Conservation (phyloP, 805 yeast genomes). For the Saccharomycodes ludwigii region DNA sequence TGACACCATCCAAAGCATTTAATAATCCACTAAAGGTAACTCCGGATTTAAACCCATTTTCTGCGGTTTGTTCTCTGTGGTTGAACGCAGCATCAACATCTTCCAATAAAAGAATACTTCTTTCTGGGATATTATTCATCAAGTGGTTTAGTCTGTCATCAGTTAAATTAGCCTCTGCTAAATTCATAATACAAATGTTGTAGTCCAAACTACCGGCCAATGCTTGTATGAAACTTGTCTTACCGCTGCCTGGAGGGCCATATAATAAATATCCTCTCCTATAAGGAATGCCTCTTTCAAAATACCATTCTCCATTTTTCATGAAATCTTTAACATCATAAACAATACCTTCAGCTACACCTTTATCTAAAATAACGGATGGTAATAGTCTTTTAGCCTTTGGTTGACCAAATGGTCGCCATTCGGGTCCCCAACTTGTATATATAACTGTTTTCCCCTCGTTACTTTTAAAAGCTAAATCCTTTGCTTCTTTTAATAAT, state of each 20-base stretch:
- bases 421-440: slow-evolving; percentile 96
- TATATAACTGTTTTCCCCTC: slow-evolving; percentile 91
- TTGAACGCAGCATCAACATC: slow-evolving; percentile 95
- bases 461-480: slow-evolving; percentile 63
- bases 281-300: slow-evolving; percentile 93
- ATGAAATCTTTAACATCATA: slow-evolving; percentile 73
- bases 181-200: slow-evolving; percentile 83
- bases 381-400: slow-evolving; percentile 73
- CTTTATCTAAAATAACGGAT: slow-evolving; percentile 74
- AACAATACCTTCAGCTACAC: slow-evolving; percentile 53
- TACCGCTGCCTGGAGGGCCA: slow-evolving; percentile 98
- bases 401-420: slow-evolving; percentile 97
- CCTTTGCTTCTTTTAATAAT: slow-evolving; percentile 72
- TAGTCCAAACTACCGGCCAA: slow-evolving; percentile 93
- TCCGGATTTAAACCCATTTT: slow-evolving; percentile 70
- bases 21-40: slow-evolving; percentile 91
- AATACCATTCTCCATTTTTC: slow-evolving; percentile 78
- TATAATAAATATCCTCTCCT: slow-evolving; percentile 86
- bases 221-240: slow-evolving; percentile 92
- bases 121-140: slow-evolving; percentile 90
- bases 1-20: slow-evolving; percentile 94
- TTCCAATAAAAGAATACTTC: slow-evolving; percentile 75
- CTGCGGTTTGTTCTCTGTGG: slow-evolving; percentile 62
- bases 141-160: slow-evolving; percentile 90
- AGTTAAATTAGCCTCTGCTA: slow-evolving; percentile 82